phyloP scores from a whole-genome alignment of 257 asterid species.

The Buddleja alternifolia region DNA sequence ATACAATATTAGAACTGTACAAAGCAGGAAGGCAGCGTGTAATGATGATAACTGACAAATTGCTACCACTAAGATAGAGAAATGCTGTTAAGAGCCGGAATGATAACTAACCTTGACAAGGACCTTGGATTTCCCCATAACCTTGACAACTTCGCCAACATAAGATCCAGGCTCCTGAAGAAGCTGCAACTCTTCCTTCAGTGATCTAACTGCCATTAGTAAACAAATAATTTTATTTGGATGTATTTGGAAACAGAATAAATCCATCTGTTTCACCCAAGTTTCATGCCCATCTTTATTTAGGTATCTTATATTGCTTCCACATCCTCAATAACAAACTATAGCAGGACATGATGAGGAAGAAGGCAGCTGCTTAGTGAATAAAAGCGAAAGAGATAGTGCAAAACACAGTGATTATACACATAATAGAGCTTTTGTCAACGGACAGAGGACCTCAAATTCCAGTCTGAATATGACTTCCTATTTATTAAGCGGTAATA shows the following conservation, averaged over 20 bases:
- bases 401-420: neutral
- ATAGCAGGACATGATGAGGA: neutral
- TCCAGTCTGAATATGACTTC: neutral
- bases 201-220: conserved; percentile 67
- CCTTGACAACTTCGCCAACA: conserved; percentile 97
- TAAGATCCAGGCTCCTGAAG: conserved; percentile 99
- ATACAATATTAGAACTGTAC: neutral
- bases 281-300: neutral
- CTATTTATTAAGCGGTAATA: neutral
- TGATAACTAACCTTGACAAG: conserved; percentile 74
- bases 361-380: neutral
- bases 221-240: conserved; percentile 1
- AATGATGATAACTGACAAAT: neutral
- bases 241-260: neutral
- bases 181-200: conserved; percentile 91
- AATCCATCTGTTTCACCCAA: neutral
- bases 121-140: conserved; percentile 96
- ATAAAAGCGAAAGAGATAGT: neutral
- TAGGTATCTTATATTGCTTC: conserved; percentile 3
- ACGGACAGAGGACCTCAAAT: neutral
- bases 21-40: neutral
- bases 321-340: conserved; percentile 13
- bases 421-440: neutral
- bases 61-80: neutral
- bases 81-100: neutral